Evolutionary conservation across 352 stramenopile species (phyloP), one percentile per base, ranked within the genome.

Genomic region (Globisporangium orthogonon): DNA sequence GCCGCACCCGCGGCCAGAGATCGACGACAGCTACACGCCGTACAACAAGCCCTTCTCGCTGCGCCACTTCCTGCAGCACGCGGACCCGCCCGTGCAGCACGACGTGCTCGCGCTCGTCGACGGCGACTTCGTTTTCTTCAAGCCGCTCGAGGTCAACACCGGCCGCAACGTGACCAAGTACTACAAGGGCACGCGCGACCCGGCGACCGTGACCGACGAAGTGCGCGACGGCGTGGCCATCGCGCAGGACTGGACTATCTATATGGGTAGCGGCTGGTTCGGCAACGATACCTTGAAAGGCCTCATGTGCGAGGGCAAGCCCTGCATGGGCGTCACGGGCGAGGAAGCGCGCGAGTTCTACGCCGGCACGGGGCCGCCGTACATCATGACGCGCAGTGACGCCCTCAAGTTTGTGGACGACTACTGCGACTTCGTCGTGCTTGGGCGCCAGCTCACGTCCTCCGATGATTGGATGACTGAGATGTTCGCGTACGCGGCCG

Each of bases 401-500:
- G 44, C 44, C 0, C 7, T 31, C n/a, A 14, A 15, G 44, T 49
- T 75, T 11, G 41, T 75, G 14, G 62, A 75, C 48, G 64, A 70
- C 50, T 75, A 75, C 50, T 68, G 57, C 52, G 41, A 50, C 9
- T 61, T 68, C 28, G 52, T 58, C 13, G 56, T 74, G 2, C 44
- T 52, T 1, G 53, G 37, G 2, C 63, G 66, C 5, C 59, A 61
- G 33, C 45, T 74, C 23, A 6, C n/a, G 10, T 6, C n/a, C 7
- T 41, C 46, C 29, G 48, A 48, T 9, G 52, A 65, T 7, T 87
- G 74, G 70, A 87, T 83, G 74, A 69, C 71, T 18, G 76, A 87
- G 60, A 87, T 84, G 76, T 77, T 74, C 45, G 76, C 61, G 17
- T 85, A 79, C 56, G 61, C 67, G 4, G 14, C 79, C n/a, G 72